Conservation (phyloP, 495 filamentous ascomycete species). For the Penicillium egyptiacum region DNA sequence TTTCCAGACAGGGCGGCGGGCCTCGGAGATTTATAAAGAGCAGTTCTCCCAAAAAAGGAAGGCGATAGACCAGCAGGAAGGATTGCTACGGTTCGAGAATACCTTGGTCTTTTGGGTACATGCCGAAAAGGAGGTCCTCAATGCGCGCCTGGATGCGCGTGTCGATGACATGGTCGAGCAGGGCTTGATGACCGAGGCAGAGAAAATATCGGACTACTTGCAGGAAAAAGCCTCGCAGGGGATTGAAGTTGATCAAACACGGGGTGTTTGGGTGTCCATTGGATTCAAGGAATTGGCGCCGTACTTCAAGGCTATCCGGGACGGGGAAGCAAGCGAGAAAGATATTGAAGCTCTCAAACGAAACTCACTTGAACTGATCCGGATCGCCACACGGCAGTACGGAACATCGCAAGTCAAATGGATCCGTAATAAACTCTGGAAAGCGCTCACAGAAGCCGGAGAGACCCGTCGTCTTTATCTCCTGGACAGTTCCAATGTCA, state of each 20-base stretch:
- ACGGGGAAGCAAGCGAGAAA: conserved; percentile 30
- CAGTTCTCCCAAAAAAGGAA: conserved; percentile 49
- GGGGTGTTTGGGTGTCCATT: conserved; percentile 94
- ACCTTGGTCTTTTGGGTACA: conserved; percentile 85
- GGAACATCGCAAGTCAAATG: conserved; percentile 79
- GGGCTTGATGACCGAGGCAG: conserved; percentile 71
- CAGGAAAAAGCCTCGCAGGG: conserved; percentile 48
- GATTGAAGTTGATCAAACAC: conserved; percentile 60
- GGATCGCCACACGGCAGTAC: conserved; percentile 82
- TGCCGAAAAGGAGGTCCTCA: conserved; percentile 63
- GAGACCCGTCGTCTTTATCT: conserved; percentile 62
- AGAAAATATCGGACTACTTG: conserved; percentile 57
- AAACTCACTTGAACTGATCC: conserved; percentile 58
- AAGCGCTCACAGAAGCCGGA: conserved; percentile 54
- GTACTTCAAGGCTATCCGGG: conserved; percentile 57
- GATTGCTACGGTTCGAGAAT: conserved; percentile 51
- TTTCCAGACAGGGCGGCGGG: conserved; percentile 70
- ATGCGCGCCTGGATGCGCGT: conserved; percentile 67
- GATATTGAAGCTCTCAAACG: conserved; percentile 45
- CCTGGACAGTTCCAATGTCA: conserved; percentile 68
- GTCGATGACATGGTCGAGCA: conserved; percentile 78
- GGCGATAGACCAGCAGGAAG: conserved; percentile 25
- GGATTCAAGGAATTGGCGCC: conserved; percentile 87
- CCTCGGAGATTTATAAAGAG: conserved; percentile 85
- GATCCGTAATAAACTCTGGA: conserved; percentile 79